A percentile compares a stretch with the other conserved stretches of the same genome.
Evolutionary conservation across 192 early-diverging fungal species (phyloP).

Genomic region (Dissophora ornata): DNA sequence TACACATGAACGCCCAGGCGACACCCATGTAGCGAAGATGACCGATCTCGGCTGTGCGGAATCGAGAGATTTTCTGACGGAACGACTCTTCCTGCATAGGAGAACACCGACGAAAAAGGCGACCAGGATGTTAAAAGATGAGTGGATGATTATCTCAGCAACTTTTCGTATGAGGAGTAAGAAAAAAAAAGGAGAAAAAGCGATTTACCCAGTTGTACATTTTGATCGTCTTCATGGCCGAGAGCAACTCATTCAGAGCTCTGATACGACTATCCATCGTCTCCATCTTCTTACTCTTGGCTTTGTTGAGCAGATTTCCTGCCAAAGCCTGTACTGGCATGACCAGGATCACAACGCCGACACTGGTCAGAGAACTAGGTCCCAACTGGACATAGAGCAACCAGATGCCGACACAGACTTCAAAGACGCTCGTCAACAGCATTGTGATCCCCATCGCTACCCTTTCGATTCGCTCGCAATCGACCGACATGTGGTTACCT

Average conservation of each 20-base stretch:
- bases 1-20: constrained; percentile 16
- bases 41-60: constrained; percentile 13
- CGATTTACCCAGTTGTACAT: constrained; percentile 30
- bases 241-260: constrained; percentile 33
- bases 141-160: too few relatives aligned
- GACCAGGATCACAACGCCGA: constrained; percentile 17
- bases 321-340: constrained; percentile 5
- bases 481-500: constrained; percentile 38
- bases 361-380: constrained; percentile 12
- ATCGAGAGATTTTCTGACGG: neutral
- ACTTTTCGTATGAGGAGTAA: too few relatives aligned
- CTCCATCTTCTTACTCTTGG: constrained; percentile 15
- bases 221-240: constrained; percentile 50
- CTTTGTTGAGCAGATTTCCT: constrained; percentile 7
- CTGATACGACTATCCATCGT: constrained; percentile 40
- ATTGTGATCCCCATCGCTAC: neutral
- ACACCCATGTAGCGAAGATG: constrained; percentile 25
- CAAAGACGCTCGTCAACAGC: neutral
- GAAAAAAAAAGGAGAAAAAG: too few relatives aligned
- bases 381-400: constrained; percentile 3
- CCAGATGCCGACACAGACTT: constrained; percentile 9
- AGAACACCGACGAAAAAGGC: too few relatives aligned
- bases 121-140: too few relatives aligned
- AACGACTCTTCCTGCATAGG: constrained; percentile 23
- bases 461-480: constrained; percentile 20